Conservation (phyloP, 768 basidiomycete genomes). For the Kwoniella europaea region DNA sequence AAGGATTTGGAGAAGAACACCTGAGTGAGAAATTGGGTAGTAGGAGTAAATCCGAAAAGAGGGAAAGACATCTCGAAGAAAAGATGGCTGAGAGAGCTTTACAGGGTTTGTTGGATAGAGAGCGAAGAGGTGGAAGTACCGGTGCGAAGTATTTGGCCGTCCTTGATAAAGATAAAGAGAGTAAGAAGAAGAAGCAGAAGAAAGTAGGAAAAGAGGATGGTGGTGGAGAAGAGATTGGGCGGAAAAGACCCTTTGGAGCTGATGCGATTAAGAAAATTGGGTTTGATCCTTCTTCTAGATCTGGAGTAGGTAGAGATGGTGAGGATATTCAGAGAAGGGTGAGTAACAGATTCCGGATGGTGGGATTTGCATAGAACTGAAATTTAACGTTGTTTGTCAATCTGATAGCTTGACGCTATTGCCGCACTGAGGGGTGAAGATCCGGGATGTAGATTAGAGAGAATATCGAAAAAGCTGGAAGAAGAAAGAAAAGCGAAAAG, state of each 20-base stretch:
- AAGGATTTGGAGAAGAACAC: constrained; percentile 62
- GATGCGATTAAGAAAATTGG: constrained; percentile 50
- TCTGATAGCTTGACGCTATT: constrained; percentile 25
- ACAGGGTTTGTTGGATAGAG: constrained; percentile 67
- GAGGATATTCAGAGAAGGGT: constrained; percentile 35
- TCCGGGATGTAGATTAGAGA: constrained; percentile 21
- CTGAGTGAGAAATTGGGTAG: constrained; percentile 75
- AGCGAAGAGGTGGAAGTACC: constrained; percentile 67
- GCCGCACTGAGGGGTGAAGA: constrained; percentile 21
- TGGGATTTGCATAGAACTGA: neutral
- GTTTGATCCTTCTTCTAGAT: constrained; percentile 48
- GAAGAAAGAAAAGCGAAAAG: constrained; percentile 7
- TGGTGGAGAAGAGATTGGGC: constrained; percentile 61
- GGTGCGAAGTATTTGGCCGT: constrained; percentile 48
- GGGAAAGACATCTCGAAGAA: constrained; percentile 65
- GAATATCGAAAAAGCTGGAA: constrained; percentile 19
- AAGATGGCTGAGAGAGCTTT: constrained; percentile 66
- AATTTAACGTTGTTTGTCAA: neutral
- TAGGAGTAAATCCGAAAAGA: constrained; percentile 72
- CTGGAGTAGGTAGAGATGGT: constrained; percentile 16
- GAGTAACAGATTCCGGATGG: constrained; percentile 10
- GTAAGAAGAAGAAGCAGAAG: constrained; percentile 61
- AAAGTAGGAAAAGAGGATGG: constrained; percentile 65
- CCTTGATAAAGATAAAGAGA: constrained; percentile 47
- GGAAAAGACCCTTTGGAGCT: constrained; percentile 57